Conservation (phyloP, 108 stramenopile genomes). For the Mayamaea pseudoterrestris region DNA sequence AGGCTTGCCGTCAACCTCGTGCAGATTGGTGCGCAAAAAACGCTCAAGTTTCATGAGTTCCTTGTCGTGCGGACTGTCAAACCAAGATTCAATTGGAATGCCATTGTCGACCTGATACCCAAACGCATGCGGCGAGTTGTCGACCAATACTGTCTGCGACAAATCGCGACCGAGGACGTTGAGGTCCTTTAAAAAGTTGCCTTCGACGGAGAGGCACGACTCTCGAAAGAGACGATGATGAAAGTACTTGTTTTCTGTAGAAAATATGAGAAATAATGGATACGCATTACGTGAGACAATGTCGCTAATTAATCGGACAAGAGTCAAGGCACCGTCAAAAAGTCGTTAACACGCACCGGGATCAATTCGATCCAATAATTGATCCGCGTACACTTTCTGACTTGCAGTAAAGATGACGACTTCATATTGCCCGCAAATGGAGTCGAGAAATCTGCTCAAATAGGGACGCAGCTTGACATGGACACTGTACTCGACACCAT, state of each 20-base stretch:
- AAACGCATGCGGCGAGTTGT: constrained; percentile 93
- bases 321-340: neutral
- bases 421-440: constrained; percentile 75
- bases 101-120: constrained; percentile 94
- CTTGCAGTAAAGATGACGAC: constrained; percentile 94
- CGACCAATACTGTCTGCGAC: constrained; percentile 77
- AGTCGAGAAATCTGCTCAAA: constrained; percentile 67
- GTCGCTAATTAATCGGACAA: neutral
- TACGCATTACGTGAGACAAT: neutral
- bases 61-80: constrained; percentile 87
- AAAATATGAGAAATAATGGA: neutral
- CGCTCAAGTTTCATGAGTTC: constrained; percentile 84
- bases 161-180: constrained; percentile 81
- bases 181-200: constrained; percentile 85
- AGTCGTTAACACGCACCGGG: constrained; percentile 43
- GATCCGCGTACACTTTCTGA: constrained; percentile 91
- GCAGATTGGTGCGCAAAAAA: constrained; percentile 66
- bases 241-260: constrained; percentile 66
- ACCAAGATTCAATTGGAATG: constrained; percentile 97
- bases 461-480: constrained; percentile 84
- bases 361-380: constrained; percentile 88
- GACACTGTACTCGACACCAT: constrained; percentile 74
- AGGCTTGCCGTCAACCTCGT: constrained; percentile 26
- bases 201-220: constrained; percentile 84
- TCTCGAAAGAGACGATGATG: constrained; percentile 88